Evolutionary conservation across 23 red algal genomes (phyloP).

Genomic region (Gracilaria caudata): DNA sequence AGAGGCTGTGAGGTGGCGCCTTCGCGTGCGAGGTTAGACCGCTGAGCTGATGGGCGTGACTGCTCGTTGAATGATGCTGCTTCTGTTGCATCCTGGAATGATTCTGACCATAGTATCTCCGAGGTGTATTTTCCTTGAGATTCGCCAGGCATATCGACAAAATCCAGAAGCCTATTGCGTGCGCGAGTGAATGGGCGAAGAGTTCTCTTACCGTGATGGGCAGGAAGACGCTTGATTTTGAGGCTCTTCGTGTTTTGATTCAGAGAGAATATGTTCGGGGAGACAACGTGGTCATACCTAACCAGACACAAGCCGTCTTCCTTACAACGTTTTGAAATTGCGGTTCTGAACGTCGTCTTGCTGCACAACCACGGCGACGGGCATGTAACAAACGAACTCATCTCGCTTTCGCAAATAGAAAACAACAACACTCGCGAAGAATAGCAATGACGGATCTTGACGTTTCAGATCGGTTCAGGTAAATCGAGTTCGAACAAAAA

Average conservation of each 20-base stretch:
- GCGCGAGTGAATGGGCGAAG: background rate
- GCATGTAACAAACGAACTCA: background rate
- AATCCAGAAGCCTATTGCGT: background rate
- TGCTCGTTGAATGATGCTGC: background rate
- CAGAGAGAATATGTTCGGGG: background rate
- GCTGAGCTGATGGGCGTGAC: background rate
- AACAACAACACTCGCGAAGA: no score
- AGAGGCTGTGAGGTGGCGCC: background rate
- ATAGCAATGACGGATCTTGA: no score
- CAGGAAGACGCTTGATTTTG: background rate
- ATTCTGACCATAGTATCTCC: background rate
- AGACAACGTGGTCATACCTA: background rate
- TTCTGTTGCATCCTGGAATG: background rate
- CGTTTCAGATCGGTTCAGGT: no score
- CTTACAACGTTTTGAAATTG: background rate
- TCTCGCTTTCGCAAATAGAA: background rate
- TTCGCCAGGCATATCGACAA: background rate
- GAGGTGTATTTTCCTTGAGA: background rate
- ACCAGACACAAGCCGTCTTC: background rate
- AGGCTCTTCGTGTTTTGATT: no score
- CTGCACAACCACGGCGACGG: background rate
- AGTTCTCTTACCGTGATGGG: background rate
- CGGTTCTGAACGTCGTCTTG: background rate
- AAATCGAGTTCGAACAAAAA: no score
- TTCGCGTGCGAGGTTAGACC: background rate